Conservation (phyloP, 495 filamentous ascomycete genomes). For the Aspergillus conjunctus region DNA sequence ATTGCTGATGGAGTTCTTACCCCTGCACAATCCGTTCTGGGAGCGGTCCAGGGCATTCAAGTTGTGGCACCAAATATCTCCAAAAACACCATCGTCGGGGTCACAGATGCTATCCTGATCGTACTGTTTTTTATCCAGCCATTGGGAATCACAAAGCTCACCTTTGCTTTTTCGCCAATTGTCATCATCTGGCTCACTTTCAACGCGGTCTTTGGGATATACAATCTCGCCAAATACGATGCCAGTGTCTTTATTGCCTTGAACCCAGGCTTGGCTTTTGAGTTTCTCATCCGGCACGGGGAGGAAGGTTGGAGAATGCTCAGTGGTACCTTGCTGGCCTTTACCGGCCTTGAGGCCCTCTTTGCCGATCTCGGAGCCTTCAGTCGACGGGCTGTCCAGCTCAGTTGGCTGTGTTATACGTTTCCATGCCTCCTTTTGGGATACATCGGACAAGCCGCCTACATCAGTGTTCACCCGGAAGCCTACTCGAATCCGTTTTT, state of each 20-base stretch:
- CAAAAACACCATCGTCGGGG: conserved; percentile 62
- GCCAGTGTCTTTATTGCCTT: conserved; percentile 69
- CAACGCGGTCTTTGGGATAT: conserved; percentile 68
- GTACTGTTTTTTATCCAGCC: conserved; percentile 71
- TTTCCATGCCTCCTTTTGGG: conserved; percentile 71
- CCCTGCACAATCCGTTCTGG: conserved; percentile 29
- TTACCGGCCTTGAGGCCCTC: conserved; percentile 74
- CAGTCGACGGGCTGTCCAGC: conserved; percentile 58
- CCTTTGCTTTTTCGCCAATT: conserved; percentile 66
- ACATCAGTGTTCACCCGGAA: conserved; percentile 60
- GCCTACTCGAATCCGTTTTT: conserved; percentile 75
- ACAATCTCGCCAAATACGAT: conserved; percentile 66
- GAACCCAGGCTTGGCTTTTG: conserved; percentile 63
- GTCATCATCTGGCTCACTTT: conserved; percentile 73
- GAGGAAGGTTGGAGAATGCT: conserved; percentile 65
- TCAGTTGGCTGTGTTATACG: conserved; percentile 64
- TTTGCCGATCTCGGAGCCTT: conserved; percentile 78
- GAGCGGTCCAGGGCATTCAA: conserved; percentile 51
- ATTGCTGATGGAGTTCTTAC: conserved; percentile 54
- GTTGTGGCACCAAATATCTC: conserved; percentile 47
- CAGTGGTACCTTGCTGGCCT: conserved; percentile 70
- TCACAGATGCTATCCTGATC: conserved; percentile 68
- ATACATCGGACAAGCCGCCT: conserved; percentile 75
- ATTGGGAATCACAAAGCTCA: conserved; percentile 67
- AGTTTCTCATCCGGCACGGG: conserved; percentile 63